phyloP scores from a whole-genome alignment of 768 basidiomycete species.

The Boletus sp. region DNA sequence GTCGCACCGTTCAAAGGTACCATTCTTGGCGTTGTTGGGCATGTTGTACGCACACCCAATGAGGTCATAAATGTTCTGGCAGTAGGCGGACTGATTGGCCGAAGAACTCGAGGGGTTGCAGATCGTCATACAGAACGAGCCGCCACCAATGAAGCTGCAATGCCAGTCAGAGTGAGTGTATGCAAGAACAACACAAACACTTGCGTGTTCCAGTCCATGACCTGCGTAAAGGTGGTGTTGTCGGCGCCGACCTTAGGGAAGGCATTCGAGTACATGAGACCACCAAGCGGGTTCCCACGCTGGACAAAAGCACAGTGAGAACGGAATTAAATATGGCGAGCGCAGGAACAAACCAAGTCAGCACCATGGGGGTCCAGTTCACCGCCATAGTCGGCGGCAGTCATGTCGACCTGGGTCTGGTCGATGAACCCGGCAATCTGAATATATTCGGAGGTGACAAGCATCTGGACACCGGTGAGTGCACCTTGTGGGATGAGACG shows the following conservation, averaged over 20 bases:
- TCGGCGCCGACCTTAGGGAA: constrained; percentile 41
- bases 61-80: constrained; percentile 70
- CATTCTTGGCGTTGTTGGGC: constrained; percentile 56
- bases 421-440: constrained; percentile 64
- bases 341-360: constrained; percentile 43
- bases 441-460: constrained; percentile 53
- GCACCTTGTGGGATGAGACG: constrained; percentile 67
- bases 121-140: constrained; percentile 64
- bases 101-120: constrained; percentile 55
- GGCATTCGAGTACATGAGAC: constrained; percentile 59
- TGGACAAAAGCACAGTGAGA: constrained; percentile 23
- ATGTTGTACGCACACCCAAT: constrained; percentile 74
- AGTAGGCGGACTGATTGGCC: constrained; percentile 42
- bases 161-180: neutral
- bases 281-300: constrained; percentile 82
- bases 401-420: constrained; percentile 55
- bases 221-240: constrained; percentile 46
- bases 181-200: constrained; percentile 14
- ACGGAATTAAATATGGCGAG: constrained; percentile 11
- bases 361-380: constrained; percentile 78
- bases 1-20: constrained; percentile 61
- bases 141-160: constrained; percentile 60
- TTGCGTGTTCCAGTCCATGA: constrained; percentile 64
- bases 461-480: constrained; percentile 61
- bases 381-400: constrained; percentile 58